Percentiles rank a stretch among this genome's conserved stretches.
phyloP scores from a whole-genome alignment of 192 early-diverging fungal species.

The Entomortierella chlamydospora region DNA sequence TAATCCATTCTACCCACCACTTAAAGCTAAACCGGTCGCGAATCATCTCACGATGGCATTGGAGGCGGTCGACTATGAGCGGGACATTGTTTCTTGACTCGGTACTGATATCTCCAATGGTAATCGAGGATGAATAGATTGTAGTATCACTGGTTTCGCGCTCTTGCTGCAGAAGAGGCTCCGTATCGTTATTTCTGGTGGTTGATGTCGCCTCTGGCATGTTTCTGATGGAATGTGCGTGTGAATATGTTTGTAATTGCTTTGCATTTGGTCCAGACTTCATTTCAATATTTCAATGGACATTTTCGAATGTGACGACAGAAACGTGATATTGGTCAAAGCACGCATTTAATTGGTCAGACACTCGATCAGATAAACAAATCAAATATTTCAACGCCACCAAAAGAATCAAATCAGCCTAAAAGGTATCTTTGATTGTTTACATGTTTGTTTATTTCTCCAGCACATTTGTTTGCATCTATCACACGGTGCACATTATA shows the following conservation, averaged over 20 bases:
- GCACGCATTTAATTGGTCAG: not conserved
- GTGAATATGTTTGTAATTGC: not conserved
- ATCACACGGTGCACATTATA: too few species aligned
- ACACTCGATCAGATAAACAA: too few species aligned
- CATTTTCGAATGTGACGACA: too few species aligned
- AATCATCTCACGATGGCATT: constrained; percentile 44
- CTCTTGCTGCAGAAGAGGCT: constrained; percentile 19
- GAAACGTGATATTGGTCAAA: too few species aligned
- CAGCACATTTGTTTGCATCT: too few species aligned
- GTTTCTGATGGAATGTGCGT: not conserved
- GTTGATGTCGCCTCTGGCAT: constrained; percentile 3
- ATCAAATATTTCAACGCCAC: too few species aligned
- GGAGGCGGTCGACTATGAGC: constrained; percentile 34
- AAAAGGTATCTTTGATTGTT: too few species aligned
- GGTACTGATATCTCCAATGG: constrained; percentile 3
- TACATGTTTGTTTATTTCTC: too few species aligned
- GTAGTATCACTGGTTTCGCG: not conserved
- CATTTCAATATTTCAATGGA: too few species aligned
- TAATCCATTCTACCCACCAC: constrained; percentile 53
- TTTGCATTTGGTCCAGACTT: not conserved
- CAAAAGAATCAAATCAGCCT: too few species aligned
- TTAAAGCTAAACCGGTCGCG: constrained; percentile 41
- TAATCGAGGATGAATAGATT: not conserved
- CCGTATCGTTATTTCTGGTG: constrained; percentile 5
- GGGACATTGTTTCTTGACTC: constrained; percentile 8